A percentile compares a stretch with the other conserved stretches of the same genome.
These are phyloP conservation scores for Aspergillus sp. DNA, from an alignment of 2,329 filamentous ascomycete species.

Conservation along the genomic window DNA sequence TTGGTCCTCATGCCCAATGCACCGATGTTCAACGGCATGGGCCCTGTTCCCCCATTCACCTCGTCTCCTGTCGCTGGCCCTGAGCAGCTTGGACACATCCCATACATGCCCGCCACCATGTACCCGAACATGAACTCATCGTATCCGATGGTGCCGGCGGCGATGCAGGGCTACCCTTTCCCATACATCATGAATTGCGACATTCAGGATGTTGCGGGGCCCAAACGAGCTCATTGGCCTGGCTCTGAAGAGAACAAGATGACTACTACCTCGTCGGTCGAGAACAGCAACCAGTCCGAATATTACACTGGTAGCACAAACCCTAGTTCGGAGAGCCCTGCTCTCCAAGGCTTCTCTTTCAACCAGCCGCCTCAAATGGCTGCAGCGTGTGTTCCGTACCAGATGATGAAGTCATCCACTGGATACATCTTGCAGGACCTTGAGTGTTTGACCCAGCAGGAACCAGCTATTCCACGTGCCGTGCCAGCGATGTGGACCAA, in stretches of 20 bases:
- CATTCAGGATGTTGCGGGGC: conserved; percentile 35
- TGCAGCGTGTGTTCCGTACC: conserved; percentile 37
- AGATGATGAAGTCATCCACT: conserved; percentile 48
- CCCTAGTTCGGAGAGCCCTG: conserved; percentile 57
- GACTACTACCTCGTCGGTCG: conserved; percentile 65
- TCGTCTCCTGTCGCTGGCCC: conserved; percentile 28
- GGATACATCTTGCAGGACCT: conserved; percentile 52
- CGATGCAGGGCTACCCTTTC: conserved; percentile 36
- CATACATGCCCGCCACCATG: conserved; percentile 38
- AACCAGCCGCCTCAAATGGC: conserved; percentile 63
- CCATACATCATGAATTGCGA: conserved; percentile 38
- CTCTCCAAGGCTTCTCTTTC: conserved; percentile 49
- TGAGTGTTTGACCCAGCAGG: conserved; percentile 67
- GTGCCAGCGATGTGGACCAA: conserved; percentile 84
- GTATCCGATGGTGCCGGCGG: conserved; percentile 30
- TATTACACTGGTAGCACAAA: conserved; percentile 57
- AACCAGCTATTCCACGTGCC: conserved; percentile 81
- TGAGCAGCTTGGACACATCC: conserved; percentile 34
- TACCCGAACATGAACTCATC: conserved; percentile 37
- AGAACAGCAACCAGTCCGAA: conserved; percentile 58
- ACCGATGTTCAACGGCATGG: conserved; percentile 29
- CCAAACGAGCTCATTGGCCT: conserved; percentile 42
- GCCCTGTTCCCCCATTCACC: conserved; percentile 27
- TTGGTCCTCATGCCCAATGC: conserved; percentile 34
- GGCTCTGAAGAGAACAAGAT: conserved; percentile 41